These are phyloP conservation scores for Ilex paraguariensis DNA, from an alignment of 305 asterid genomes.

Conservation along the genomic window DNA sequence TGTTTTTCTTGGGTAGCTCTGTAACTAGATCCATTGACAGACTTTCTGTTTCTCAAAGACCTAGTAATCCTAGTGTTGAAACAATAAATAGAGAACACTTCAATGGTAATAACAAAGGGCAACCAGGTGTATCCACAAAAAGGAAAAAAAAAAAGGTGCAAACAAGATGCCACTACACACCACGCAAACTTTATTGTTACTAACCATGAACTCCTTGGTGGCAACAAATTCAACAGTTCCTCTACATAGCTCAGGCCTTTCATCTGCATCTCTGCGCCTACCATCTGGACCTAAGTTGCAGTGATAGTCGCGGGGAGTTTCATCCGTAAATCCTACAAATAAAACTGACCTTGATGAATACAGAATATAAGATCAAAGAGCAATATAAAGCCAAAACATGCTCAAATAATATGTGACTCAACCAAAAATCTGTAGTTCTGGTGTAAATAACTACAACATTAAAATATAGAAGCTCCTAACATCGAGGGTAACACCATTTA, in stretches of 20 bases:
- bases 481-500: too few species aligned
- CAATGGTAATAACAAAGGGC: too few species aligned
- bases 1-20: too few species aligned
- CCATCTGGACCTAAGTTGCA: slow-evolving; percentile 99
- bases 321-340: slow-evolving; percentile 81
- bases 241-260: slow-evolving; percentile 94
- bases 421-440: not conserved
- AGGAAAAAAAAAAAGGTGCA: not conserved
- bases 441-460: too few species aligned
- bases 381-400: not conserved
- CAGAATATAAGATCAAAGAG: not conserved
- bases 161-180: slow-evolving; percentile 10
- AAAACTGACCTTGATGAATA: slow-evolving; percentile 6
- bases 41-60: too few species aligned
- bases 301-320: slow-evolving; percentile 94
- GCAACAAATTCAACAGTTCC: slow-evolving; percentile 99
- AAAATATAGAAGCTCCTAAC: too few species aligned
- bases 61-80: too few species aligned
- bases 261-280: slow-evolving; percentile 97
- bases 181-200: slow-evolving; percentile 21
- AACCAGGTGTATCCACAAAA: too few species aligned
- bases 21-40: too few species aligned
- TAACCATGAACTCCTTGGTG: slow-evolving; percentile 82
- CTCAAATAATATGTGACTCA: not conserved
- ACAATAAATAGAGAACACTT: too few species aligned